A percentile compares a stretch with the other conserved stretches of the same genome.
Conservation (phyloP, 2,329 filamentous ascomycete species). For the Sclerotinia subarctica region DNA sequence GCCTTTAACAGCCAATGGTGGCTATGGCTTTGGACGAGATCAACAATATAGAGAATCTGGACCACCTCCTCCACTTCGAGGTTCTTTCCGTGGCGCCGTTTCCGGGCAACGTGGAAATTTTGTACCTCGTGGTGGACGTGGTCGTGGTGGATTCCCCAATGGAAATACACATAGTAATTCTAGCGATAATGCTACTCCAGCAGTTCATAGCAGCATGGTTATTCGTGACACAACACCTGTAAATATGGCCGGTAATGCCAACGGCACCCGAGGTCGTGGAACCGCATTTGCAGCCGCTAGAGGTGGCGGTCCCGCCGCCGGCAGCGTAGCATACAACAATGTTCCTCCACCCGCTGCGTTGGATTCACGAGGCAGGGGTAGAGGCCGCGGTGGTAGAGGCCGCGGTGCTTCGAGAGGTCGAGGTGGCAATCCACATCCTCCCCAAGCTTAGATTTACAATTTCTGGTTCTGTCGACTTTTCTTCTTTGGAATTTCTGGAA, state of each 20-base stretch:
- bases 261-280: conserved; percentile 29
- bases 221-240: conserved; percentile 28
- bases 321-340: conserved; percentile 47
- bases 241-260: conserved; percentile 24
- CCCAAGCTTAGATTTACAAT: conserved; percentile 15
- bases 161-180: conserved; percentile 19
- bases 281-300: conserved; percentile 27
- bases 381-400: conserved; percentile 38
- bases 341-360: conserved; percentile 60
- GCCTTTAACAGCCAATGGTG: conserved; percentile 50
- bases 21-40: conserved; percentile 58
- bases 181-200: conserved; percentile 30
- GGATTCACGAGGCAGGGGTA: conserved; percentile 43
- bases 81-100: conserved; percentile 56
- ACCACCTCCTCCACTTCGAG: conserved; percentile 53
- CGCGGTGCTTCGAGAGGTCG: conserved; percentile 30
- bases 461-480: conserved; percentile 3
- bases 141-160: conserved; percentile 38
- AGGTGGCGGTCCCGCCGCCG: conserved; percentile 25
- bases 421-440: conserved; percentile 22
- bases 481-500: conserved; percentile 4
- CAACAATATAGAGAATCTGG: conserved; percentile 60
- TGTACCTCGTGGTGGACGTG: conserved; percentile 28
- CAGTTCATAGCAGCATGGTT: conserved; percentile 31
- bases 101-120: conserved; percentile 19